Conservation (phyloP, 495 filamentous ascomycete species). For the Eremomyces bilateralis region DNA sequence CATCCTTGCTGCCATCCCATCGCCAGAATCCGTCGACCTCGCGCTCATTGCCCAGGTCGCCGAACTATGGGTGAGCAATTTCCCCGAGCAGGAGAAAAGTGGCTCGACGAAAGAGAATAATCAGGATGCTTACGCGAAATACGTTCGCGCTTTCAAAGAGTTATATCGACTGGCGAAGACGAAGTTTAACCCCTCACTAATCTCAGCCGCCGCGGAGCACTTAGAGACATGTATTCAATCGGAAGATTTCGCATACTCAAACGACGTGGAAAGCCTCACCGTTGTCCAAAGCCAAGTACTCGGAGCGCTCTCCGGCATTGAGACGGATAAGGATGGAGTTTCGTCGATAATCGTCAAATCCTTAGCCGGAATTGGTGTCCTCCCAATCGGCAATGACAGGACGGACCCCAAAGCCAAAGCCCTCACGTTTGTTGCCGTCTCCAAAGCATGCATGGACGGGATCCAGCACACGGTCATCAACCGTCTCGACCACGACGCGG, state of each 20-base stretch:
- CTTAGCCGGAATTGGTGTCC: constrained; percentile 42
- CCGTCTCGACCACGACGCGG: constrained; percentile 8
- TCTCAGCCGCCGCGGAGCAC: constrained; percentile 30
- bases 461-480: constrained; percentile 34
- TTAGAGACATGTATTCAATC: constrained; percentile 44
- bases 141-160: constrained; percentile 53
- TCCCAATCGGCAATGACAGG: constrained; percentile 32
- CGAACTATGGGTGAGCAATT: background rate
- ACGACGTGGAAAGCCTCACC: constrained; percentile 68
- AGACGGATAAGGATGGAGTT: constrained; percentile 41
- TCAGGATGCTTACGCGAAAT: constrained; percentile 57
- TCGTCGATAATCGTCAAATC: constrained; percentile 45
- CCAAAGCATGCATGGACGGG: constrained; percentile 53
- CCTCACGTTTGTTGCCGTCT: constrained; percentile 70
- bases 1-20: constrained; percentile 9
- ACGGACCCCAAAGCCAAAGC: constrained; percentile 4
- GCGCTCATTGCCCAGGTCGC: background rate
- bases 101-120: constrained; percentile 23
- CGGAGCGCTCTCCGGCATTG: constrained; percentile 47
- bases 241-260: constrained; percentile 51
- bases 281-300: constrained; percentile 54
- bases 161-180: constrained; percentile 59
- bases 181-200: constrained; percentile 34
- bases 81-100: background rate
- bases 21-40: background rate